Conservation (phyloP, 768 basidiomycete species). For the Dendrothele bispora region DNA sequence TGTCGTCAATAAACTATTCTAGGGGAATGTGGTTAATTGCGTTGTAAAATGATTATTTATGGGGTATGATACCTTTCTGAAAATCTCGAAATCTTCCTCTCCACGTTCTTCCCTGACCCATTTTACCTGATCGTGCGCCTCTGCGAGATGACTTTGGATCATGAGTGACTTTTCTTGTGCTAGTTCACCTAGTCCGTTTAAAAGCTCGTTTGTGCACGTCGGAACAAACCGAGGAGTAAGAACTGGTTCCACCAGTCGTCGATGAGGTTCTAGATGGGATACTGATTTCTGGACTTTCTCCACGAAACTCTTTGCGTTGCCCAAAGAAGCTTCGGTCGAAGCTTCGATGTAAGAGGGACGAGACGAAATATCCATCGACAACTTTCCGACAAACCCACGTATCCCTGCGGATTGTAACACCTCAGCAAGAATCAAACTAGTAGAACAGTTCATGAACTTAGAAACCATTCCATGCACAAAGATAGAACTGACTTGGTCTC, state of each 20-base stretch:
- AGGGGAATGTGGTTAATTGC: neutral
- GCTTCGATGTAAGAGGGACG: conserved; percentile 71
- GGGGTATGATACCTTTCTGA: conserved; percentile 57
- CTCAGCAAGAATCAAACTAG: conserved; percentile 75
- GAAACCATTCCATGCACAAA: neutral
- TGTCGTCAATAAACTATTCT: conserved; percentile 62
- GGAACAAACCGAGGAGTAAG: conserved; percentile 90
- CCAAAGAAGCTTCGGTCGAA: conserved; percentile 47
- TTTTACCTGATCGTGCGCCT: conserved; percentile 73
- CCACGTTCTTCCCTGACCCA: conserved; percentile 65
- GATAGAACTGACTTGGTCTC: conserved; percentile 71
- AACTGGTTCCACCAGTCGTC: conserved; percentile 72
- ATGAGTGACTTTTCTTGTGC: conserved; percentile 44
- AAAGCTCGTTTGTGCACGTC: conserved; percentile 75
- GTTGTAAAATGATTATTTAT: neutral
- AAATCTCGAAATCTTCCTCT: conserved; percentile 72
- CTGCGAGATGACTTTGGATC: conserved; percentile 83
- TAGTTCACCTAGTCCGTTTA: conserved; percentile 60
- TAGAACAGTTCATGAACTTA: neutral
- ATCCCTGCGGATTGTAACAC: conserved; percentile 72
- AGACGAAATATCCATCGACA: conserved; percentile 85
- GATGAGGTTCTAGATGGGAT: conserved; percentile 39
- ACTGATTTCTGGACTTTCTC: conserved; percentile 35
- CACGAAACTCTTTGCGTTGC: conserved; percentile 58
- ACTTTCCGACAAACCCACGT: conserved; percentile 83